A percentile compares a stretch with the other conserved stretches of the same genome.
These are phyloP conservation scores for Ophiosphaerella herpotricha DNA, from an alignment of 2,329 filamentous ascomycete species.

Conservation along the genomic window DNA sequence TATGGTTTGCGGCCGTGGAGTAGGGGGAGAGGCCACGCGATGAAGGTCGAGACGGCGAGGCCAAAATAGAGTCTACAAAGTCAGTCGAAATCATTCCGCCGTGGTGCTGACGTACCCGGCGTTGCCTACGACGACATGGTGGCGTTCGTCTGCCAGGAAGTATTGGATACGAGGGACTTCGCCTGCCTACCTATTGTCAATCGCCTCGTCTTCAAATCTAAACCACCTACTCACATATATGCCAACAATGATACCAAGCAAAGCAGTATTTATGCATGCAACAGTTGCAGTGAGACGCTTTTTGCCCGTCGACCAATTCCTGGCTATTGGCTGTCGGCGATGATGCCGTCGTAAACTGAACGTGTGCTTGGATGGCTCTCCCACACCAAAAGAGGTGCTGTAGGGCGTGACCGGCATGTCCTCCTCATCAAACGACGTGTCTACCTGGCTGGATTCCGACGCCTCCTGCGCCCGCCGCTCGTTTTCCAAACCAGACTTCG, in stretches of 20 bases:
- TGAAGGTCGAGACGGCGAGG: constrained; percentile 69
- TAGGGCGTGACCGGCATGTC: constrained; percentile 14
- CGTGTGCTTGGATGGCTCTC: constrained; percentile 37
- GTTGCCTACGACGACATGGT: constrained; percentile 73
- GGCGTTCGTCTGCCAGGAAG: constrained; percentile 70
- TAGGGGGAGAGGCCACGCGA: constrained; percentile 75
- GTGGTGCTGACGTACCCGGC: constrained; percentile 54
- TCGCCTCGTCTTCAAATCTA: not conserved
- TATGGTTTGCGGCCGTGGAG: constrained; percentile 80
- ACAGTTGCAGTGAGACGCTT: constrained; percentile 72
- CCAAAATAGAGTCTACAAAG: constrained; percentile 64
- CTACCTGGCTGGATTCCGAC: constrained; percentile 15
- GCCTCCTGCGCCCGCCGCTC: constrained; percentile 5
- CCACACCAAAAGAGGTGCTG: constrained; percentile 24
- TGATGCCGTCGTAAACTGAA: constrained; percentile 53
- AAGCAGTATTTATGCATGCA: constrained; percentile 72
- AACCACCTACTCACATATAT: constrained; percentile 60
- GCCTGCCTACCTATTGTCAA: constrained; percentile 56
- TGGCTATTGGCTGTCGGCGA: constrained; percentile 67
- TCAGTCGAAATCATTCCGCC: not conserved
- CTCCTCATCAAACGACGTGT: constrained; percentile 26
- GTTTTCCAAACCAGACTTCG: constrained; percentile 8
- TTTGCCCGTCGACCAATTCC: constrained; percentile 70
- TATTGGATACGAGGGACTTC: constrained; percentile 81
- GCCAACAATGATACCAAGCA: constrained; percentile 72